phyloP scores from a whole-genome alignment of 2,329 filamentous ascomycete genomes.

The Diplodia corticola region DNA sequence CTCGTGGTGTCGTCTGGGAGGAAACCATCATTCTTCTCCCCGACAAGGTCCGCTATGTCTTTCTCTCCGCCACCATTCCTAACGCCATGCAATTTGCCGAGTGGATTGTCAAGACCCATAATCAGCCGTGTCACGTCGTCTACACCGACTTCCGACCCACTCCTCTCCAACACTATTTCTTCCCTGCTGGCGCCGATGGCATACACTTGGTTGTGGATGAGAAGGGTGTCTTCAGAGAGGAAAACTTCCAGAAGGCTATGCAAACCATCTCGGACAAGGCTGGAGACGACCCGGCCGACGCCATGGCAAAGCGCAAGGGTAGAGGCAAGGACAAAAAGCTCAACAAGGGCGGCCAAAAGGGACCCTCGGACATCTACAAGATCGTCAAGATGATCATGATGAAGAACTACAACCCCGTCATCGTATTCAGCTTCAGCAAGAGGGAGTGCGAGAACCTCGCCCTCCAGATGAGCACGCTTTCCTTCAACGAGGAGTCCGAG shows the following conservation, averaged over 20 bases:
- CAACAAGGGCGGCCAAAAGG: slow-evolving; percentile 77
- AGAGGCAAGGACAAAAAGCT: slow-evolving; percentile 89
- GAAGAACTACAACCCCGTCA: slow-evolving; percentile 96
- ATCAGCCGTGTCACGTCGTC: slow-evolving; percentile 96
- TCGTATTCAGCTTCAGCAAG: slow-evolving; percentile 99
- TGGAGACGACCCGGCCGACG: slow-evolving; percentile 78
- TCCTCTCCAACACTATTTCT: slow-evolving; percentile 96
- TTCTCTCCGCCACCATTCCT: slow-evolving; percentile 95
- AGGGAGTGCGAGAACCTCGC: slow-evolving; percentile 91
- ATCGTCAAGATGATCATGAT: slow-evolving; percentile 99
- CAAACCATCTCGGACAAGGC: slow-evolving; percentile 82
- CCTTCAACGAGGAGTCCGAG: slow-evolving; percentile 95
- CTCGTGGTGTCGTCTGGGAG: slow-evolving; percentile 96
- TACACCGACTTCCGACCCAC: slow-evolving; percentile 98
- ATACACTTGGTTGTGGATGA: slow-evolving; percentile 95
- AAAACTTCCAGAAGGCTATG: slow-evolving; percentile 98
- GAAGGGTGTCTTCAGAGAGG: slow-evolving; percentile 92
- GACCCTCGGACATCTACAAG: slow-evolving; percentile 84
- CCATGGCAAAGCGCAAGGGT: slow-evolving; percentile 77
- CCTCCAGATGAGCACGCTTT: slow-evolving; percentile 78
- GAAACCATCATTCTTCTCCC: slow-evolving; percentile 97
- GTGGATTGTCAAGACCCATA: slow-evolving; percentile 98
- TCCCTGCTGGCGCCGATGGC: slow-evolving; percentile 86
- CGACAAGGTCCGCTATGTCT: slow-evolving; percentile 98
- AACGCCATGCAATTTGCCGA: slow-evolving; percentile 99